phyloP scores from a whole-genome alignment of 1,139 yeast genomes.

The Saccharomyces hybrid region DNA sequence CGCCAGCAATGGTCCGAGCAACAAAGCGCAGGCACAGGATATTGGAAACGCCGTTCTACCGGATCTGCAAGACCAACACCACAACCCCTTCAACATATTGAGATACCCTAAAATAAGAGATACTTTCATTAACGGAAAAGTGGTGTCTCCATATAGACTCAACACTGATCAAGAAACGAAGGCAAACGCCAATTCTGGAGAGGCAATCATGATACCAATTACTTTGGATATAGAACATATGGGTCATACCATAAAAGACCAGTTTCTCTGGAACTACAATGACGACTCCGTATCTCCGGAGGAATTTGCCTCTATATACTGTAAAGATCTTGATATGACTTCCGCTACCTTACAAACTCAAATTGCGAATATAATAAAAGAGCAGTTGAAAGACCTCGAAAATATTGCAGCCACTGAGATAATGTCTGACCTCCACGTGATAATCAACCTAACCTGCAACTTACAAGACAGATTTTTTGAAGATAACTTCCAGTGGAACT shows the following conservation, averaged over 20 bases:
- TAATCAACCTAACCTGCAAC: constrained; percentile 75
- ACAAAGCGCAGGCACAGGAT: constrained; percentile 11
- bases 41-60: constrained; percentile 22
- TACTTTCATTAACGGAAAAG: constrained; percentile 28
- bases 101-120: constrained; percentile 30
- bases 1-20: neutral
- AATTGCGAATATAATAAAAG: constrained; percentile 61
- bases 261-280: constrained; percentile 82
- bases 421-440: constrained; percentile 62
- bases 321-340: constrained; percentile 71
- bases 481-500: constrained; percentile 94
- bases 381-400: constrained; percentile 73
- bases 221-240: constrained; percentile 67
- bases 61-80: constrained; percentile 25
- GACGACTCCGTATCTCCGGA: constrained; percentile 77
- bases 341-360: constrained; percentile 45
- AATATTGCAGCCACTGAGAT: constrained; percentile 51
- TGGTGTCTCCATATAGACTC: constrained; percentile 27
- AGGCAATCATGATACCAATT: constrained; percentile 60
- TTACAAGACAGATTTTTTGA: constrained; percentile 78
- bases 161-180: constrained; percentile 9
- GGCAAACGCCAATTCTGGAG: constrained; percentile 10
- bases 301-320: constrained; percentile 69
- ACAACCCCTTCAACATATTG: constrained; percentile 25
- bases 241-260: constrained; percentile 60